Conservation (phyloP, 768 basidiomycete genomes). For the Tricholomella constricta region DNA sequence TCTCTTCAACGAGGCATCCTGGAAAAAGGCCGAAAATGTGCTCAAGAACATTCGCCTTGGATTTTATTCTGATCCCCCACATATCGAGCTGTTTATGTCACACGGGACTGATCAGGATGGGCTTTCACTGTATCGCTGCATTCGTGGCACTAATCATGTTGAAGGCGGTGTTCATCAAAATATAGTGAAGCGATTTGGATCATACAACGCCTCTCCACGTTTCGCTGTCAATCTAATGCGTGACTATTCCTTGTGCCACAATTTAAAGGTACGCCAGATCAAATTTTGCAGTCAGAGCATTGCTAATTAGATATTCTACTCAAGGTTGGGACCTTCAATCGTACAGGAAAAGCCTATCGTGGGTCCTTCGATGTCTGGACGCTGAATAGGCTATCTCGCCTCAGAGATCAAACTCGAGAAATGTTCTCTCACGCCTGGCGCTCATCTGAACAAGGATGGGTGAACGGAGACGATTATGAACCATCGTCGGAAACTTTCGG, state of each 20-base stretch:
- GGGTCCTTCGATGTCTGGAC: no score
- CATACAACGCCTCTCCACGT: slow-evolving; percentile 11
- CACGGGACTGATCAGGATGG: slow-evolving; percentile 15
- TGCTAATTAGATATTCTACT: no score
- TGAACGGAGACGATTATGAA: no score
- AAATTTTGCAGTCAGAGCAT: no score
- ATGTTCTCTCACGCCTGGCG: no score
- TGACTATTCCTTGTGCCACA: slow-evolving; percentile 11
- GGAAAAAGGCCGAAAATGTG: slow-evolving; percentile 2
- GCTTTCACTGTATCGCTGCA: slow-evolving; percentile 18
- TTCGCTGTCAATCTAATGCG: slow-evolving; percentile 14
- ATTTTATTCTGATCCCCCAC: slow-evolving; percentile 22
- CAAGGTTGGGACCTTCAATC: no score
- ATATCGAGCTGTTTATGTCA: slow-evolving; percentile 7
- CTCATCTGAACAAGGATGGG: no score
- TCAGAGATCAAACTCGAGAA: no score
- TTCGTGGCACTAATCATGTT: slow-evolving; percentile 22
- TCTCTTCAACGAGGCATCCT: not conserved
- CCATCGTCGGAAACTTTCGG: no score
- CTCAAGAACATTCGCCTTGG: slow-evolving; percentile 21
- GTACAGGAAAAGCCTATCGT: no score
- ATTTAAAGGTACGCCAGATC: slow-evolving; percentile 10
- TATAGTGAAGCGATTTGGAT: slow-evolving; percentile 10
- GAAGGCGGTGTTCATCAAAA: slow-evolving; percentile 22
- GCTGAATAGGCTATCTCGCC: no score